A percentile compares a stretch with the other conserved stretches of the same genome.
Conservation (phyloP, 2,329 filamentous ascomycete species). For the Fusarium lyarnte region DNA sequence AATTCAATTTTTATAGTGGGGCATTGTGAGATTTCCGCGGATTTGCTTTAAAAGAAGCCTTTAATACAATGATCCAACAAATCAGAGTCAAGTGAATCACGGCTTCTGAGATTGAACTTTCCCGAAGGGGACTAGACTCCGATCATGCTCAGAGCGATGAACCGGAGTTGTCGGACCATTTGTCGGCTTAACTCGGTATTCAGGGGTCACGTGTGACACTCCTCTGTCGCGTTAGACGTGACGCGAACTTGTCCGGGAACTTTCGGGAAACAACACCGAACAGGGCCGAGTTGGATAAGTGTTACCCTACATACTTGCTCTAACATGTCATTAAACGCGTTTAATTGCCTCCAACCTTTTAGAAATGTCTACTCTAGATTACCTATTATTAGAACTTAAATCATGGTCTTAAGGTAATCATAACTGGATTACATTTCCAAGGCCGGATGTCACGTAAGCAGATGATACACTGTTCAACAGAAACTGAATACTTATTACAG, state of each 20-base stretch:
- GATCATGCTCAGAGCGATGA: not conserved
- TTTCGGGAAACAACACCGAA: not conserved
- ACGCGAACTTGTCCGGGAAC: not conserved
- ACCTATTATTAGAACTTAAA: not conserved
- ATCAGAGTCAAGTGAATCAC: not conserved
- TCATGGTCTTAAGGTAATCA: not conserved
- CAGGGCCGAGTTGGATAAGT: not conserved
- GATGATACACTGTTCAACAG: not conserved
- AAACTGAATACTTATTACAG: not conserved
- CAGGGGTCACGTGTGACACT: not conserved
- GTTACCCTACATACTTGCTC: not conserved
- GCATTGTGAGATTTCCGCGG: not conserved
- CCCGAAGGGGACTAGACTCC: not conserved
- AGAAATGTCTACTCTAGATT: not conserved
- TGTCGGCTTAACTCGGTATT: not conserved
- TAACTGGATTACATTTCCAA: not conserved
- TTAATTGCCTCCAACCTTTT: not conserved
- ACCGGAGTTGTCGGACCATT: not conserved
- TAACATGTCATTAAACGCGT: accelerated
- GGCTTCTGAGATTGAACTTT: not conserved
- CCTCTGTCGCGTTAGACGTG: not conserved
- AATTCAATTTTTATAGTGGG: not conserved
- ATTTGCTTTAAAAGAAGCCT: not conserved
- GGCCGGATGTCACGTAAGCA: accelerated
- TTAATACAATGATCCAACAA: not conserved